These are phyloP conservation scores for Coniochaeta prunicola DNA, from an alignment of 2,329 filamentous ascomycete genomes.

Conservation along the genomic window DNA sequence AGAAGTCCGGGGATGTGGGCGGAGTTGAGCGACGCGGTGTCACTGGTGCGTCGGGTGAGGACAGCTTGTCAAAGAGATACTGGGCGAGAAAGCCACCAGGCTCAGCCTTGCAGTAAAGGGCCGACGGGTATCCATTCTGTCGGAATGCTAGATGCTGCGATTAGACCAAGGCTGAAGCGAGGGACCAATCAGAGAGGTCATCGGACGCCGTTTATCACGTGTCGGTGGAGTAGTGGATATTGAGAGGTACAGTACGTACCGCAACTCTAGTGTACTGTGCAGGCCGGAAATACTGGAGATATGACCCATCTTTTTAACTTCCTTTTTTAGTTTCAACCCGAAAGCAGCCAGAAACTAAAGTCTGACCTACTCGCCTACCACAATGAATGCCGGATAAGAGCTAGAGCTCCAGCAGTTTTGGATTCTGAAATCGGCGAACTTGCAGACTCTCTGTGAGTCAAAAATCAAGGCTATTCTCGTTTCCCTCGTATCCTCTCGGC, in stretches of 20 bases:
- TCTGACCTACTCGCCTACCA: too few species aligned
- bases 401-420: too few species aligned
- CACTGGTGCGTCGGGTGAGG: not conserved
- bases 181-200: not conserved
- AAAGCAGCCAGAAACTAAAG: not conserved
- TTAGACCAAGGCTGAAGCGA: not conserved
- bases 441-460: not conserved
- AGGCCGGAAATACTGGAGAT: too few species aligned
- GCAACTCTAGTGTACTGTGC: too few species aligned
- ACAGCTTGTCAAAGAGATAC: not conserved
- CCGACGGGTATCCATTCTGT: not conserved
- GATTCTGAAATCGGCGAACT: not conserved
- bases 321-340: not conserved
- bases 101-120: conserved; percentile 1
- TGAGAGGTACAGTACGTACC: too few species aligned
- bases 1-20: not conserved
- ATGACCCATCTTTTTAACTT: not conserved
- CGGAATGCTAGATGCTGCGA: not conserved
- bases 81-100: not conserved
- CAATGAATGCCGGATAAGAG: too few species aligned
- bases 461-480: not conserved
- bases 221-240: not conserved
- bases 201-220: not conserved
- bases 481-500: not conserved
- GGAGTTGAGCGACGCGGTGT: not conserved